Evolutionary conservation across 768 basidiomycete species (phyloP), one percentile per base, ranked within the genome.

Genomic region (Tylopilus felleus): DNA sequence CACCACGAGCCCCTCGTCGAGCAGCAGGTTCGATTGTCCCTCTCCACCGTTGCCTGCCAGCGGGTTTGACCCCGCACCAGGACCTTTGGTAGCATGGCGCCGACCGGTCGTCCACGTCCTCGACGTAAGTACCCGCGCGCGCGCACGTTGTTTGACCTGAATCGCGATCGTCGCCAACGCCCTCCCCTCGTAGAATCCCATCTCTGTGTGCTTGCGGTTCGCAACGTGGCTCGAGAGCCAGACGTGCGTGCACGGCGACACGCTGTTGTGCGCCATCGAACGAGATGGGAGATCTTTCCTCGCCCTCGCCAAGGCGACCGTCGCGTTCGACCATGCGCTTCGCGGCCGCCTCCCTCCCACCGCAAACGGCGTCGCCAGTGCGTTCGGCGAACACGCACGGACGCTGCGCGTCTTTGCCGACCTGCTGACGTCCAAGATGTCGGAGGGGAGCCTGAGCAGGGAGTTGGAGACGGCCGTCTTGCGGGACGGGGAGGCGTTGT

Each of bases 381-480:
- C 51, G 1, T 58, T 51, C 12, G 21, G 28, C 4, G 57, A 55
- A 19, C 49, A 55, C 14, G 58, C 60, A 25, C 56, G 41, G 6
- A 53, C 51, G 25, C 40, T 67, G 40, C 65, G 57, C 1, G 45
- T 38, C 39, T 62, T 69, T 48, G 43, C 56, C 1, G 46, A 62
- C 4, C 39, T 60, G n/a, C 45, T 67, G 43, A 7, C 29, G 6
- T 10, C 27, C 29, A 67, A 55, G 27, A 31, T 53, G 1, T 38
- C 35, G 9, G 54, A 65, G 23, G 59, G 50, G 0, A 51, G 8
- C 5, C n/a, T 62, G 42, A 55, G 21, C 36, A 33, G 46, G 53
- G 65, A 58, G n/a, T 45, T 67, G 48, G 47, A 60, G 29, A 41
- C 27, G 28, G 65, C 62, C 5, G 63, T 67, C 1, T 47, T 65